Evolutionary conservation across 345 rosid species (phyloP).

Genomic region (Rhodamnia rubescens): DNA sequence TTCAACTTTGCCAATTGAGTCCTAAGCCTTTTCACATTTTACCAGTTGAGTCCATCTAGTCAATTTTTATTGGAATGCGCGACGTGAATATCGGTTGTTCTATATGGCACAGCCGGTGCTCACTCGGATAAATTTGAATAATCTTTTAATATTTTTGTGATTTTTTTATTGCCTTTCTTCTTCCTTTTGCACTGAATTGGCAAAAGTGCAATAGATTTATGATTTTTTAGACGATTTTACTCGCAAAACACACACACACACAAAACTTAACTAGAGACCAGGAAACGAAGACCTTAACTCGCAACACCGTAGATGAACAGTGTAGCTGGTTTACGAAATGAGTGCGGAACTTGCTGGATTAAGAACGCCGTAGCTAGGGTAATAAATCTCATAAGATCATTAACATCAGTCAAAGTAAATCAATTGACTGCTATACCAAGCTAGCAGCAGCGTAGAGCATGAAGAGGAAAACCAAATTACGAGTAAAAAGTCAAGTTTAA

Average conservation of each 20-base stretch:
- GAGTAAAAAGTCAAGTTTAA: background rate
- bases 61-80: too few species aligned
- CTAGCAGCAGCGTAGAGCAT: background rate
- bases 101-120: too few species aligned
- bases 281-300: background rate
- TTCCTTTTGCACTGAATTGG: too few species aligned
- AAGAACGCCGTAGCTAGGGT: background rate
- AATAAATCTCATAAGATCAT: background rate
- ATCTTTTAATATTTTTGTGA: too few species aligned
- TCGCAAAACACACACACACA: background rate
- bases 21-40: too few species aligned
- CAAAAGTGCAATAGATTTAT: too few species aligned
- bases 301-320: background rate
- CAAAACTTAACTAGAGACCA: background rate
- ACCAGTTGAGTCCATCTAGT: too few species aligned
- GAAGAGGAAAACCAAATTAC: background rate
- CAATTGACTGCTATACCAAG: background rate
- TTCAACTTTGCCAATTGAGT: too few species aligned
- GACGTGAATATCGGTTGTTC: rapidly evolving
- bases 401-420: background rate
- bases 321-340: background rate
- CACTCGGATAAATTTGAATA: too few species aligned
- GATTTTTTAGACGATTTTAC: too few species aligned
- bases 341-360: background rate
- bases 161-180: too few species aligned